Conservation (phyloP, 116 monocot genomes). For the Cymodocea nodosa region DNA sequence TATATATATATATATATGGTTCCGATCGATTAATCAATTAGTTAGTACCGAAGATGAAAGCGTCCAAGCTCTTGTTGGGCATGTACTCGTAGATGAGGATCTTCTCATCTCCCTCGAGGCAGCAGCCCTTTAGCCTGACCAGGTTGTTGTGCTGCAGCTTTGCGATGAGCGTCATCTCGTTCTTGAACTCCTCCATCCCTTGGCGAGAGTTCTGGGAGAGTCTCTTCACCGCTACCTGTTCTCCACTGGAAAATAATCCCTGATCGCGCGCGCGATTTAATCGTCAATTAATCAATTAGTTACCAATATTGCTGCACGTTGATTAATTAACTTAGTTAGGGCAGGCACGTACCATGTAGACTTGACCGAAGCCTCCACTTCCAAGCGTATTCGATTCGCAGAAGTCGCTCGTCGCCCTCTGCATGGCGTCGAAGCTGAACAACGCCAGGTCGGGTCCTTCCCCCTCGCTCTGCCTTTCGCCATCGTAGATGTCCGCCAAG, state of each 20-base stretch:
- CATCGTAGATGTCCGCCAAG: background rate
- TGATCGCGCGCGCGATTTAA: conserved; percentile 3
- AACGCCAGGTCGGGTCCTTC: conserved; percentile 1
- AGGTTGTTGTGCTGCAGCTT: conserved; percentile 75
- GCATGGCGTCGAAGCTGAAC: conserved; percentile 11
- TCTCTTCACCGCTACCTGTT: conserved; percentile 63
- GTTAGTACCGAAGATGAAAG: conserved; percentile 45
- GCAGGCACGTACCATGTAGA: conserved; percentile 10
- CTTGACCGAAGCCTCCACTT: conserved; percentile 24
- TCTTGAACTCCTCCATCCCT: conserved; percentile 67
- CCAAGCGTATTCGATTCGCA: conserved; percentile 20
- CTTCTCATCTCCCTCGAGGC: conserved; percentile 63
- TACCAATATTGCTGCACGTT: too few relatives aligned
- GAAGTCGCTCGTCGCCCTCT: conserved; percentile 18
- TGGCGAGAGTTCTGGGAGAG: conserved; percentile 47
- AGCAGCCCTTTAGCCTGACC: conserved; percentile 53
- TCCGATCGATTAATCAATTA: too few relatives aligned
- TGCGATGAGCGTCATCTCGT: conserved; percentile 55
- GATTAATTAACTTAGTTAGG: too few relatives aligned
- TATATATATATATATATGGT: background rate
- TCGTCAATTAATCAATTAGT: too few relatives aligned
- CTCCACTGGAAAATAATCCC: conserved; percentile 37
- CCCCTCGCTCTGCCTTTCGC: background rate
- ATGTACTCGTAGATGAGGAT: conserved; percentile 67
- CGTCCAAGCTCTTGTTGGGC: conserved; percentile 71